A percentile compares a stretch with the other conserved stretches of the same genome.
Evolutionary conservation across 768 basidiomycete genomes (phyloP).

Genomic region (Panaeolus papilionaceus): DNA sequence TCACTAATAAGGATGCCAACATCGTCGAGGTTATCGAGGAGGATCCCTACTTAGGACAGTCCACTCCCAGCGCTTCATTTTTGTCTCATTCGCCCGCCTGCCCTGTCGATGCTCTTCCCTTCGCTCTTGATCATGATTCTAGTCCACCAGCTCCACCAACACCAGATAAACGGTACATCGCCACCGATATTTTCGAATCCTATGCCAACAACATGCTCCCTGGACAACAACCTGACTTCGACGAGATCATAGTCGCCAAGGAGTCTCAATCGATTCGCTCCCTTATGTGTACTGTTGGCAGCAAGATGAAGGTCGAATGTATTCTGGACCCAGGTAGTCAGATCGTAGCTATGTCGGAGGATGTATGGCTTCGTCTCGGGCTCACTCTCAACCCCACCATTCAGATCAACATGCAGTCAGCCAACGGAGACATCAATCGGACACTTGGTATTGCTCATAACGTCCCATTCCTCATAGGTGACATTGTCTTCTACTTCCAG

Average conservation of each 20-base stretch:
- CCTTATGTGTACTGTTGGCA: slow-evolving; percentile 24
- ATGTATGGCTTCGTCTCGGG: slow-evolving; percentile 22
- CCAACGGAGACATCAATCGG: no score
- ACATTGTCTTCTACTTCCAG: no score
- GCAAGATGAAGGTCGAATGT: slow-evolving; percentile 20
- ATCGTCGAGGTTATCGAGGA: not conserved
- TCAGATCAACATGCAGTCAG: no score
- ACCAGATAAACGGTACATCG: not conserved
- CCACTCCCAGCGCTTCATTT: not conserved
- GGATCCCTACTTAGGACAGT: not conserved
- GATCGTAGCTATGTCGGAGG: slow-evolving; percentile 34
- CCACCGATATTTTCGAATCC: not conserved
- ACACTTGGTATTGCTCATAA: no score
- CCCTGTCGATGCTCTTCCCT: not conserved
- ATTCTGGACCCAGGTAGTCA: slow-evolving; percentile 34
- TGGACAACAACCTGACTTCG: not conserved
- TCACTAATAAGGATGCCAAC: not conserved
- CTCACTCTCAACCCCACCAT: no score
- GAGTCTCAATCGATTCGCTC: slow-evolving; percentile 28
- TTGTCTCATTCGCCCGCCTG: not conserved
- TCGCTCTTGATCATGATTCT: not conserved
- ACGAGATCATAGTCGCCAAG: slow-evolving; percentile 22
- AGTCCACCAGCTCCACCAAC: not conserved
- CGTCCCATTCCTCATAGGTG: no score
- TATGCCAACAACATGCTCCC: not conserved